Conservation (phyloP, 345 rosid species). For the Turnera subulata region DNA sequence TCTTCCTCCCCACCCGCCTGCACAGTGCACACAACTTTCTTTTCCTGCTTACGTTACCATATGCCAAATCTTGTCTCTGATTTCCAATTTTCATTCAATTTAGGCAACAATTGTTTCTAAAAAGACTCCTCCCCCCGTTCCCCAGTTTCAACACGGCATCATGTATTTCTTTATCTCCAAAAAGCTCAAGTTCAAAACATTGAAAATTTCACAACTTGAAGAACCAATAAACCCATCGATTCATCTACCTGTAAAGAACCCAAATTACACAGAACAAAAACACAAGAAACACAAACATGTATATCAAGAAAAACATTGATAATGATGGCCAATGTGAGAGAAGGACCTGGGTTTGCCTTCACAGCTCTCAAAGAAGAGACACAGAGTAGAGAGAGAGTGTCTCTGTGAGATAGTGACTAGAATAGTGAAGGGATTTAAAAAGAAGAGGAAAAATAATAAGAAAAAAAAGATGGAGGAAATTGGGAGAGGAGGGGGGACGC, state of each 20-base stretch:
- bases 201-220: constrained; percentile 7
- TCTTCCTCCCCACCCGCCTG: too few species aligned
- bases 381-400: constrained; percentile 3
- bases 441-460: too few species aligned
- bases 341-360: neutral
- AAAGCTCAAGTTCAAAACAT: constrained; percentile 3
- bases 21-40: too few species aligned
- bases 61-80: too few species aligned
- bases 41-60: too few species aligned
- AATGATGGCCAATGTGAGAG: too few species aligned
- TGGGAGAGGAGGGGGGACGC: too few species aligned
- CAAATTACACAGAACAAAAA: neutral
- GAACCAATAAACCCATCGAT: neutral
- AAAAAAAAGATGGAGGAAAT: neutral
- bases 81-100: too few species aligned
- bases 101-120: neutral
- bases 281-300: neutral
- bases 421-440: constrained; percentile 11
- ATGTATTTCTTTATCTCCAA: neutral
- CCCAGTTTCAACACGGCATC: neutral
- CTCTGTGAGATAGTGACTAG: constrained; percentile 9
- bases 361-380: constrained; percentile 6
- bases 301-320: neutral
- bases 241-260: neutral
- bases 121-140: neutral